Base-by-base conservation (phyloP, 345 rosid species). In the Conringia planisiliqua region DNA sequence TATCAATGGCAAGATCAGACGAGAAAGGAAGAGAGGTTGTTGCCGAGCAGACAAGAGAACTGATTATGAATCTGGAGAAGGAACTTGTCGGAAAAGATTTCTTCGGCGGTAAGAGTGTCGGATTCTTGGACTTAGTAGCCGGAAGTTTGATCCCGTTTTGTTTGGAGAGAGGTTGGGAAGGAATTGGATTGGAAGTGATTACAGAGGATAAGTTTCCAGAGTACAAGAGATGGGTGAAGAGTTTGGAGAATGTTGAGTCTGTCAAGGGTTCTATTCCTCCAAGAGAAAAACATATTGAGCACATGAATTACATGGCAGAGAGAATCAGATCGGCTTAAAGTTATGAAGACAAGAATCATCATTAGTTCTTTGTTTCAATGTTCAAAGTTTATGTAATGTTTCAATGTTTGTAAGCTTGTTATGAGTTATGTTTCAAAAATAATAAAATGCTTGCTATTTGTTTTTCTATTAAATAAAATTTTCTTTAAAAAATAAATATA, bases 61-160 rank as follows among this genome's bases (percentile, higher is more conserved):
- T 75, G 61, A 27, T 82, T 17, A 77, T 14, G 56, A 4, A 65
- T 55, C 81, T 84, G 2, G 85, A 82, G 70, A 70, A 75, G 27
- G 73, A 75, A 43, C 79, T 80, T 14, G 78, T 72, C 32, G 77
- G 82, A 43, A 74, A 80, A 73, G 70, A 76, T 13, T 84, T 71
- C 76, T 82, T 84, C n/a, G 87, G 82, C 0, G 85, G 83, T 0
- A 44, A 79, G 33, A 64, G 2, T 5, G 55, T 71, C 5, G 83
- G 87, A 54, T 71, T 68, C 20, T 57, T 84, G 76, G 85, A 80
- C 26, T 12, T 80, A 3, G 85, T 76, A 0, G 77, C 69, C 2
- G 76, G 57, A 30, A 76, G 59, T 30, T 1, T 71, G 55, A 54
- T 79, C 6, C 81, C 81, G 4, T 79, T 66, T 48, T 79, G 87